Percentiles rank a stretch among this genome's conserved stretches.
Evolutionary conservation across 139 green algal species (phyloP).

Genomic region (Picochlorum sp.): DNA sequence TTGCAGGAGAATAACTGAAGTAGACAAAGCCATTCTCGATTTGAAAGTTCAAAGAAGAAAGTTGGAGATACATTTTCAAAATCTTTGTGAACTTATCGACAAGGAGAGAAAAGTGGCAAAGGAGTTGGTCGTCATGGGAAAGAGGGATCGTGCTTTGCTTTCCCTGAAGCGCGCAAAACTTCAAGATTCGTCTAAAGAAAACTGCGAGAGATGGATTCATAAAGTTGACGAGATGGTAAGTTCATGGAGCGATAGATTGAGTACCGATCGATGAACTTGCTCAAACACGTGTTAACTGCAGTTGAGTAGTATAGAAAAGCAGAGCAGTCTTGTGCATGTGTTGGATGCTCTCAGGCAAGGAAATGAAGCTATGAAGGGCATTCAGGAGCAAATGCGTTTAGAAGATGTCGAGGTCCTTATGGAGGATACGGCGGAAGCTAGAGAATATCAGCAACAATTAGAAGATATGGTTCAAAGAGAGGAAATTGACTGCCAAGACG

Average conservation of each 20-base stretch:
- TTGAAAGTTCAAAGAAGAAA: conserved; percentile 66
- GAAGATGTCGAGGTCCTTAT: conserved; percentile 71
- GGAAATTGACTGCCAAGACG: conserved; percentile 28
- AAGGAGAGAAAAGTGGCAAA: conserved; percentile 25
- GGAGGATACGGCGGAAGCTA: conserved; percentile 67
- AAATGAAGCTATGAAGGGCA: conserved; percentile 47
- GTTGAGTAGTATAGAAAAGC: conserved; percentile 63
- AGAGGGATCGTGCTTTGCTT: conserved; percentile 48
- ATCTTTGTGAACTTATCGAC: conserved; percentile 37
- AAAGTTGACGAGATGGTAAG: conserved; percentile 66
- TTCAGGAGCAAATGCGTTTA: conserved; percentile 59
- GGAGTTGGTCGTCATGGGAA: conserved; percentile 23
- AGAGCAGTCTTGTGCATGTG: conserved; percentile 54
- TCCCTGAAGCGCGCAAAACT: conserved; percentile 62
- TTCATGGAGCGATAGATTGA: not conserved
- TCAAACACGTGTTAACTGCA: conserved; percentile 18
- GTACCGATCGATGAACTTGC: not conserved
- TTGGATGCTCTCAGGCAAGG: conserved; percentile 64
- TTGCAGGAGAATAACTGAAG: conserved; percentile 46
- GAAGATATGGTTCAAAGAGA: conserved; percentile 29
- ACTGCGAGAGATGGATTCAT: conserved; percentile 37
- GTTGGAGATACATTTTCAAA: conserved; percentile 22
- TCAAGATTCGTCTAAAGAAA: conserved; percentile 37
- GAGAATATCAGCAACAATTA: conserved; percentile 50
- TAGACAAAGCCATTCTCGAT: conserved; percentile 53